These are phyloP conservation scores for Suzukiozyma palmioleophila DNA, from an alignment of 1,139 yeast genomes.

Conservation along the genomic window DNA sequence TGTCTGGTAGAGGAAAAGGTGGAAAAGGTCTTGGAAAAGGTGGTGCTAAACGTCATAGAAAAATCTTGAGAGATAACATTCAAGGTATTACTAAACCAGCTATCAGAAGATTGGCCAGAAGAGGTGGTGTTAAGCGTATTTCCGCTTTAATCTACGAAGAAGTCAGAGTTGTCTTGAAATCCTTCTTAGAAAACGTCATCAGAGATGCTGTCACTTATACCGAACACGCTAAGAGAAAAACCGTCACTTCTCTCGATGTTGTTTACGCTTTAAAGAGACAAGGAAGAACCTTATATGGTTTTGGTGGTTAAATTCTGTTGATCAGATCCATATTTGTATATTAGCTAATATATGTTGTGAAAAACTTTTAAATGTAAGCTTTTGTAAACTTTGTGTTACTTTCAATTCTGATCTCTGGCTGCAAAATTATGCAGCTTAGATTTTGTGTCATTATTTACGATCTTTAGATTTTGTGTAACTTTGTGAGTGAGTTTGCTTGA, in stretches of 20 bases:
- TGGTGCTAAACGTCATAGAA: conserved; percentile 99
- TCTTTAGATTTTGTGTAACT: no score
- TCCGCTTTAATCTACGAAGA: conserved; percentile 98
- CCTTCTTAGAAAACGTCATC: conserved; percentile 94
- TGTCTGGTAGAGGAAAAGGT: conserved; percentile 99
- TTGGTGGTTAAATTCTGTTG: conserved; percentile 76
- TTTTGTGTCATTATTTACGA: no score
- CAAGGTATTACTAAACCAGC: conserved; percentile 99
- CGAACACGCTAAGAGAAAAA: conserved; percentile 99
- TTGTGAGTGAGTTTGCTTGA: no score
- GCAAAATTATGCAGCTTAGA: no score
- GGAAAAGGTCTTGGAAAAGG: conserved; percentile 99
- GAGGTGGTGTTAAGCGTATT: conserved; percentile 99
- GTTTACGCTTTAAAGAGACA: conserved; percentile 99
- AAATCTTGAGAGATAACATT: conserved; percentile 98
- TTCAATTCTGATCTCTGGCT: no score
- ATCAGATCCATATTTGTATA: conserved; percentile 1
- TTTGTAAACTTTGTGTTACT: no score
- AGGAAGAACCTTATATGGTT: conserved; percentile 99
- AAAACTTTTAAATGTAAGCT: background rate
- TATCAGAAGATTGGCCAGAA: conserved; percentile 99
- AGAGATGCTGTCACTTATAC: conserved; percentile 99
- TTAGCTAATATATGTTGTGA: conserved; percentile 1
- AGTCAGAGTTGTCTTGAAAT: conserved; percentile 94
- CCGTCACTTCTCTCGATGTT: conserved; percentile 97